Conservation (phyloP, 192 early-diverging fungal genomes). For the Lobosporangium transversale region DNA sequence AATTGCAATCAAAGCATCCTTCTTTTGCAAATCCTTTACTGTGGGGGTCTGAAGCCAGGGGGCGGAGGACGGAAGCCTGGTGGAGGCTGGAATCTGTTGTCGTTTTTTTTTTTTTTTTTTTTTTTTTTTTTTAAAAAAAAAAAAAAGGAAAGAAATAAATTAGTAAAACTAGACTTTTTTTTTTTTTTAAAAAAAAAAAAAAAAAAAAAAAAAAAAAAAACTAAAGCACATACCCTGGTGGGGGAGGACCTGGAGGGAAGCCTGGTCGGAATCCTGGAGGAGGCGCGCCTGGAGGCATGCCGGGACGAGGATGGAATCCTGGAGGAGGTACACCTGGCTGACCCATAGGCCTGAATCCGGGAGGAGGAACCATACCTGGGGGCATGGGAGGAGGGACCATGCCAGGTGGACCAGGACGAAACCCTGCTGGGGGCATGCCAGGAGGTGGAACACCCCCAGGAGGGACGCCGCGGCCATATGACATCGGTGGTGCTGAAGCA, state of each 20-base stretch:
- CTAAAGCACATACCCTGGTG: constrained; percentile 49
- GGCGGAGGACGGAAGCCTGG: constrained; percentile 47
- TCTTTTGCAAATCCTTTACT: constrained; percentile 4
- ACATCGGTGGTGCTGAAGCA: constrained; percentile 75
- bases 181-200: too few species aligned
- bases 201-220: too few species aligned
- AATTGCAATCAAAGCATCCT: constrained; percentile 23
- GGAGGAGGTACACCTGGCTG: constrained; percentile 62
- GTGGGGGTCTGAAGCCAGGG: constrained; percentile 42
- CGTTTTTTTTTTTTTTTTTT: too few species aligned
- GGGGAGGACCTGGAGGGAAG: constrained; percentile 54
- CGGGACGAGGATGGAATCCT: constrained; percentile 67
- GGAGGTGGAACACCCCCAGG: constrained; percentile 77
- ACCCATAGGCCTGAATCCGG: constrained; percentile 63
- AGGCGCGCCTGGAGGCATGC: constrained; percentile 61
- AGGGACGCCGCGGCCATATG: constrained; percentile 76
- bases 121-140: too few species aligned
- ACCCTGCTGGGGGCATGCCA: constrained; percentile 64
- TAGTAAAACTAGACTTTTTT: too few species aligned
- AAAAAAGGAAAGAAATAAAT: too few species aligned
- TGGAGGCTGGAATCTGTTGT: constrained; percentile 42
- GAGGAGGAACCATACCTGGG: constrained; percentile 62
- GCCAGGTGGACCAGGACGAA: constrained; percentile 62
- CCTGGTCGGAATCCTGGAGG: constrained; percentile 56
- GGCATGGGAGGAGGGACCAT: constrained; percentile 33